Evolutionary conservation across 768 basidiomycete species (phyloP).

Genomic region (Mycena capillaripes): DNA sequence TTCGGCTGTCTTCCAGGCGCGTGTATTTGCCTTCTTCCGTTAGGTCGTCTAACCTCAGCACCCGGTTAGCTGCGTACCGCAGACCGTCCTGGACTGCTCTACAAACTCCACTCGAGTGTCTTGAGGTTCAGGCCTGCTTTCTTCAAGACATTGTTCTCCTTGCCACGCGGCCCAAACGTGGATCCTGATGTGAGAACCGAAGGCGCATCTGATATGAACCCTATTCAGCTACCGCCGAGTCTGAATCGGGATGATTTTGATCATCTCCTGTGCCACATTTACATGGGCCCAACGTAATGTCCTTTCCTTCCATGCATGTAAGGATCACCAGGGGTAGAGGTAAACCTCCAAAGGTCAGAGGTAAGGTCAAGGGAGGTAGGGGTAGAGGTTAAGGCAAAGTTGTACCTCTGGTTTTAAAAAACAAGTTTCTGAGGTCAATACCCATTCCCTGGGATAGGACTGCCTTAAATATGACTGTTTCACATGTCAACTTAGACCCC

Average conservation of each 20-base stretch:
- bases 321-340: too few species aligned
- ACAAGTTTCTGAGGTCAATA: too few species aligned
- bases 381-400: too few species aligned
- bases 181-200: neutral
- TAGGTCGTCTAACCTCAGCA: too few species aligned
- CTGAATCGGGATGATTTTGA: neutral
- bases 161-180: neutral
- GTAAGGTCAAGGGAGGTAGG: too few species aligned
- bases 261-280: neutral
- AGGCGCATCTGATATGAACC: neutral
- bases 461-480: too few species aligned
- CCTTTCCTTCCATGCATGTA: neutral
- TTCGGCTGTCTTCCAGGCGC: neutral
- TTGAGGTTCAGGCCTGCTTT: neutral
- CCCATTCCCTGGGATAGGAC: too few species aligned
- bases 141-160: neutral
- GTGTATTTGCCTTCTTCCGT: neutral
- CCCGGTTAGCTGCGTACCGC: too few species aligned
- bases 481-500: too few species aligned
- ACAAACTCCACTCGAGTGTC: neutral
- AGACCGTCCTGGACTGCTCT: neutral
- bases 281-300: neutral
- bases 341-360: too few species aligned
- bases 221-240: neutral
- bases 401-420: too few species aligned